Percentiles rank a stretch among this genome's conserved stretches.
These are phyloP conservation scores for Rosa multiflora DNA, from an alignment of 306 rosid species.

Conservation along the genomic window DNA sequence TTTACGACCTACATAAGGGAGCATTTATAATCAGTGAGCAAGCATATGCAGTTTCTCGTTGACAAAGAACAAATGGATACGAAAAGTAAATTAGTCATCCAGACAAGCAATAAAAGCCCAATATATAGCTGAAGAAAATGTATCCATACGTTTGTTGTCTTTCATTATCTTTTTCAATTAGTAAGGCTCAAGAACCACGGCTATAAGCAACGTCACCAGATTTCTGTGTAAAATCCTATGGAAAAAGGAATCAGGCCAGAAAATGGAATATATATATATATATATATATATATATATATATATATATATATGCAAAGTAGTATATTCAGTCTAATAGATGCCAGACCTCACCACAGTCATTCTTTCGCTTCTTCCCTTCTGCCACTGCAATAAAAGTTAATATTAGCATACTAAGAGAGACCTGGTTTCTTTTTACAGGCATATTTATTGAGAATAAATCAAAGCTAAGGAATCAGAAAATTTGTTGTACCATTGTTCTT, in stretches of 20 bases:
- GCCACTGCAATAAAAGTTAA: constrained; percentile 51
- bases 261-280: neutral
- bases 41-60: neutral
- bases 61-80: neutral
- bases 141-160: neutral
- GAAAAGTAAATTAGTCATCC: neutral
- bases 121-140: neutral
- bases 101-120: neutral
- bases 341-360: constrained; percentile 66
- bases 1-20: neutral
- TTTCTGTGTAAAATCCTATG: neutral
- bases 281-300: too few species aligned
- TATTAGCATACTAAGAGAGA: constrained; percentile 11
- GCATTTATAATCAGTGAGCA: neutral
- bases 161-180: neutral
- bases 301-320: constrained; percentile 4
- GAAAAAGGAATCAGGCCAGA: constrained; percentile 1
- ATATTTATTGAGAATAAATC: constrained; percentile 5
- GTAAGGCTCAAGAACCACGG: neutral
- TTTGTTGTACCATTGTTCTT: constrained; percentile 50
- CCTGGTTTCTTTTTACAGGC: constrained; percentile 7
- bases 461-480: constrained; percentile 16
- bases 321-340: constrained; percentile 31
- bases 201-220: neutral
- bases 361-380: constrained; percentile 75